Base-by-base conservation (phyloP, 2,329 filamentous ascomycete genomes). In the Triangularia setosa region DNA sequence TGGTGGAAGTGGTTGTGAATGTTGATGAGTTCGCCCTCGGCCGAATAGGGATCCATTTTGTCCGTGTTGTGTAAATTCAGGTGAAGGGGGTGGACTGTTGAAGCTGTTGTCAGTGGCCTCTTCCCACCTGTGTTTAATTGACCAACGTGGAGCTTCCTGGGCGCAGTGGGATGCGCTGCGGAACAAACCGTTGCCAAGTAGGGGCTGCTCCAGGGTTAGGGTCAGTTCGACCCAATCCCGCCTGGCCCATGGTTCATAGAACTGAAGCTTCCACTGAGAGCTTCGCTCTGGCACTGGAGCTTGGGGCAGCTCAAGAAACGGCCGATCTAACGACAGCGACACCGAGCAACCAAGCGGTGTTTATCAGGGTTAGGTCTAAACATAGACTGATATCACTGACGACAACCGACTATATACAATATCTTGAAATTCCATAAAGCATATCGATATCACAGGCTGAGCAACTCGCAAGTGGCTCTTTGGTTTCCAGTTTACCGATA, bases 1-100 rank as follows among this genome's bases (percentile, higher is more conserved):
- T 89, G 86, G 77, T 89, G 84, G 79, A 90, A 90, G 78, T 86
- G 78, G 78, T 86, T 89, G 80, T 89, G 86, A 69, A 90, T 84
- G 79, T 88, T 90, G 76, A 90, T 84, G 72, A 90, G 79, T 80
- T 90, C 88, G 79, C 87, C 87, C 78, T 90, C 87, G 69, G 87
- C 83, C 57, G 87, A 89, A 76, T 88, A 90, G 69, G 87, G 87
- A 76, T 90, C 87, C 87, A 90, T 90, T 54, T 63, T 69, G 63
- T 60, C 52, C 28, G 58, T 64, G 40, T 8, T 48, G 40, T 27
- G 56, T 30, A 7, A 48, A 56, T 57, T 64, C 23, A 27, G 23
- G n/a, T 6, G 40, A 21, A 21, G 18, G 11, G n/a, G 21, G 21
- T 60, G 53, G 21, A 48, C 30, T 58, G 27, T 24, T 57, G 40